These are phyloP conservation scores for Trichothecium roseum DNA, from an alignment of 2,329 filamentous ascomycete genomes.

Conservation along the genomic window DNA sequence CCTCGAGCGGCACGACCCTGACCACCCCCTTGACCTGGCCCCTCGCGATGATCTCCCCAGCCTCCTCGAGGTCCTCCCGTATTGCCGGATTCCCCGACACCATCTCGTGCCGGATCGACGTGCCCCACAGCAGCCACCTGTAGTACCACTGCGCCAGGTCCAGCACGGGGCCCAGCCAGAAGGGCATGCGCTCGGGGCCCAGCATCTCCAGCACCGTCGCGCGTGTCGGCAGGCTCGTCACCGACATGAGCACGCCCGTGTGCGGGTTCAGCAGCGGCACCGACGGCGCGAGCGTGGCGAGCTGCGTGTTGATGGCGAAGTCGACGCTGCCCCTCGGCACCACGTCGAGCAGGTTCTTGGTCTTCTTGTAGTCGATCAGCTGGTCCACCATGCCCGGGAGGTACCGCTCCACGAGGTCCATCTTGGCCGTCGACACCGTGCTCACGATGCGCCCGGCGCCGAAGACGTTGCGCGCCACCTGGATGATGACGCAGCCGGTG, in stretches of 20 bases:
- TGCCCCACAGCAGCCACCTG: conserved; percentile 30
- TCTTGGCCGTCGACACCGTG: conserved; percentile 41
- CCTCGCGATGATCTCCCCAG: conserved; percentile 27
- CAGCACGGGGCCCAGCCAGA: conserved; percentile 25
- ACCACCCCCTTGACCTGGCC: conserved; percentile 32
- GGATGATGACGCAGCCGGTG: conserved; percentile 33
- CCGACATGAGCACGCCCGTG: conserved; percentile 28
- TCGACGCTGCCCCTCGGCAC: conserved; percentile 35
- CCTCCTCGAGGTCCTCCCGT: conserved; percentile 30
- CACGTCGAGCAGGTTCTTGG: conserved; percentile 20
- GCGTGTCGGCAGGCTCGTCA: conserved; percentile 25
- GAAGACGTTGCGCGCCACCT: conserved; percentile 40
- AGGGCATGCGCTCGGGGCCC: conserved; percentile 18
- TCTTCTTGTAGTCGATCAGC: conserved; percentile 38
- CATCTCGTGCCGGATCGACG: conserved; percentile 31
- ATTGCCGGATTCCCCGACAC: conserved; percentile 31
- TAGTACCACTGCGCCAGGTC: conserved; percentile 29
- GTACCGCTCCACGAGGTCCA: conserved; percentile 29
- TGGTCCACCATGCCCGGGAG: conserved; percentile 35
- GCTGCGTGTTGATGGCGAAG: conserved; percentile 39
- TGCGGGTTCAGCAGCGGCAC: conserved; percentile 27
- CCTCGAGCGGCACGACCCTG: conserved; percentile 26
- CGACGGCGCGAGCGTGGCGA: conserved; percentile 21
- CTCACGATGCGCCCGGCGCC: conserved; percentile 35
- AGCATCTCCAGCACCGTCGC: conserved; percentile 17